Evolutionary conservation across 2,329 filamentous ascomycete species (phyloP).

Genomic region (Microsporum canis): DNA sequence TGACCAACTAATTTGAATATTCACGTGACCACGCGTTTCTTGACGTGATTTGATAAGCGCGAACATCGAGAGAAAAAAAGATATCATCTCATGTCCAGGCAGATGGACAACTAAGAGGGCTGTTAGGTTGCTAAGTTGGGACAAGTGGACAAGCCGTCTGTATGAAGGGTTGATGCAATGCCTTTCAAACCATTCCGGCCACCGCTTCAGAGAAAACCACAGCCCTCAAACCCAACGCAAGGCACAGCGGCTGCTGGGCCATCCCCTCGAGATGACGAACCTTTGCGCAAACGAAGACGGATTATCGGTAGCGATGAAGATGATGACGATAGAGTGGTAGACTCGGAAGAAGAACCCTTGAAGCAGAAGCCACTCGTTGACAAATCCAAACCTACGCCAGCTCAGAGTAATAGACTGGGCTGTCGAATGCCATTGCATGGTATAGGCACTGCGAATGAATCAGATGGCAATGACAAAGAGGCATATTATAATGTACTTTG

Average conservation of each 20-base stretch:
- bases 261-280: conserved; percentile 10
- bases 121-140: background rate
- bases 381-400: background rate
- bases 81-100: background rate
- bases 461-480: conserved; percentile 19
- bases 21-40: conserved; percentile 3
- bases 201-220: conserved; percentile 30
- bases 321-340: background rate
- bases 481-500: conserved; percentile 39
- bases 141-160: background rate
- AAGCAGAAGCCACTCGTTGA: background rate
- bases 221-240: background rate
- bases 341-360: background rate
- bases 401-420: background rate
- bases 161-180: background rate
- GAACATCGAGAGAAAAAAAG: background rate
- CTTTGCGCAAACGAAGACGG: conserved; percentile 29
- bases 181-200: conserved; percentile 34
- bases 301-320: conserved; percentile 17
- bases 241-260: background rate
- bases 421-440: background rate
- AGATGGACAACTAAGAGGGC: background rate
- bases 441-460: background rate
- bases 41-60: too few species aligned
- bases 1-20: too few species aligned